Evolutionary conservation across 208 protist species (phyloP).

Genomic region (Plasmodiophora brassicae): DNA sequence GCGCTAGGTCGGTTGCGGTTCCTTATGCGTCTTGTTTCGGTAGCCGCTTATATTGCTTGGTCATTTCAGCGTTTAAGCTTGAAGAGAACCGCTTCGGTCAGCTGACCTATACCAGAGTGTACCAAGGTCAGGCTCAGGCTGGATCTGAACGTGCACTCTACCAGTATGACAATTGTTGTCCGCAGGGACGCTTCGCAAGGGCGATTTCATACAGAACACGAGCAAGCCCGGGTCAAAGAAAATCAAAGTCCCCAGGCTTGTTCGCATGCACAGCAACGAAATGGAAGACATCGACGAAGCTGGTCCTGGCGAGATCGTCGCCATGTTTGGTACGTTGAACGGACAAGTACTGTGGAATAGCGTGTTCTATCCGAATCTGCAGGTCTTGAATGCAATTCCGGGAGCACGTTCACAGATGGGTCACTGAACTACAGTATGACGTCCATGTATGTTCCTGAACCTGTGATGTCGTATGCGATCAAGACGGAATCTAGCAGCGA

Average conservation of each 20-base stretch:
- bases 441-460: slow-evolving; percentile 93
- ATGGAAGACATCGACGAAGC: slow-evolving; percentile 81
- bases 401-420: slow-evolving; percentile 55
- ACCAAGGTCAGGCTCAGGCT: slow-evolving; percentile 74
- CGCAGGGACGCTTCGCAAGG: slow-evolving; percentile 41
- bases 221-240: slow-evolving; percentile 47
- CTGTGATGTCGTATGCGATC: slow-evolving; percentile 91
- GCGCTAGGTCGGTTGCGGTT: not conserved
- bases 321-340: slow-evolving; percentile 94
- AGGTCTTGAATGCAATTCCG: slow-evolving; percentile 89
- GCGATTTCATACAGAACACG: slow-evolving; percentile 8
- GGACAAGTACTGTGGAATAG: too few relatives aligned
- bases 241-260: slow-evolving; percentile 82
- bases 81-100: slow-evolving; percentile 91
- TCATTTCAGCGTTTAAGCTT: slow-evolving; percentile 90
- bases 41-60: too few relatives aligned
- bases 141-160: not conserved
- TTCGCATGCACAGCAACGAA: slow-evolving; percentile 82
- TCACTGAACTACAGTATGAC: slow-evolving; percentile 51
- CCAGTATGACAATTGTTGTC: not conserved
- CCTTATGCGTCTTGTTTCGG: too few relatives aligned
- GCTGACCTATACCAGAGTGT: slow-evolving; percentile 95
- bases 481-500: slow-evolving; percentile 73
- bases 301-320: slow-evolving; percentile 91
- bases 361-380: too few relatives aligned